Base-by-base conservation (phyloP, 2,329 filamentous ascomycete species). In the Penicillium palitans region DNA sequence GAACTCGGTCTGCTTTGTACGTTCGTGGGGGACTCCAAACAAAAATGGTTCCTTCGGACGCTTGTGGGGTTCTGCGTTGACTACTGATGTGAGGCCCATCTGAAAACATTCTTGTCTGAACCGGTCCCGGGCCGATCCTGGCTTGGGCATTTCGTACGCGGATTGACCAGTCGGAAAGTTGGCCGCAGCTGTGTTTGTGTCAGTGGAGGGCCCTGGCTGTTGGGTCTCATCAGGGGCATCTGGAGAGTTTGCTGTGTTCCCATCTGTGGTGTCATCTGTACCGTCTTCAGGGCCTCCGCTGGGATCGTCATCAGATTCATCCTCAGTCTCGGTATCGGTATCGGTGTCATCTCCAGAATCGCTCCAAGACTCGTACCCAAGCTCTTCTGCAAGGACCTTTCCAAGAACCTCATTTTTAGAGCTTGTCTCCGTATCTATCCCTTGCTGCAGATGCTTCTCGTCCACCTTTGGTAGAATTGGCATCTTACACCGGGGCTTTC, bases 1-100 rank as follows among this genome's bases (percentile, higher is more conserved):
- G 51, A 69, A 69, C 2, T 46, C 4, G 17, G 27, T 53, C 17
- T 53, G 40, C 24, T 47, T 35, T 27, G 51, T 46, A 5, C 12
- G 41, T 37, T 46, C 17, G 5, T 46, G 41, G 9, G 40, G 29
- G 3, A 13, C 13, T 21, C 51, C 51, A 37, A 53, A 53, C 1
- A 53, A 5, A 27, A 53, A 53, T 37, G 51, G 29, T 13, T 53
- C 29, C 3, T 47, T 46, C 3, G 51, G 51, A 17, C 40, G 29
- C 21, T 37, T 8, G 29, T 46, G 15, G 5, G 40, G 27, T 15
- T 53, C 29, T 46, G 5, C 21, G 7, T 45, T 35, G 21, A 47
- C 12, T 19, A 0, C 15, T 21, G 37, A 21, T 21, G 29, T 53
- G 7, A 46, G 27, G 27, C 39, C 39, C 39, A 33, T 33, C 8